phyloP scores from a whole-genome alignment of 495 filamentous ascomycete species.

The Tetracladium setigerum region DNA sequence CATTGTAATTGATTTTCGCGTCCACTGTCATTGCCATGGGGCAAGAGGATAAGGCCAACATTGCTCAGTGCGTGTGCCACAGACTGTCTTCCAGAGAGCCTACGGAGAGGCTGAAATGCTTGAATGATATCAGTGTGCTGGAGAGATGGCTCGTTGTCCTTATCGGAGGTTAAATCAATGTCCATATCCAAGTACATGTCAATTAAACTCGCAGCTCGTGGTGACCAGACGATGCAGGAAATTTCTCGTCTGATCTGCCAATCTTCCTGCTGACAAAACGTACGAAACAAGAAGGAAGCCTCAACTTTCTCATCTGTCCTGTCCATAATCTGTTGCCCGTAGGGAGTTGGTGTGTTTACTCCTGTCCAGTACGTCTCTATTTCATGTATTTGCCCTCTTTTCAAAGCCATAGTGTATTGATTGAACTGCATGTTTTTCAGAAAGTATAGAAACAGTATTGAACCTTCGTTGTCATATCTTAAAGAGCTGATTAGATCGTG shows the following conservation, averaged over 20 bases:
- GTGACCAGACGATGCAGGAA: constrained; percentile 3
- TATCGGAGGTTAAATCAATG: neutral
- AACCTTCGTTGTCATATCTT: neutral
- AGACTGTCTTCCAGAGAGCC: constrained; percentile 3
- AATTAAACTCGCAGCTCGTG: neutral
- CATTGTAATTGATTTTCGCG: neutral
- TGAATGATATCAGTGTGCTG: neutral
- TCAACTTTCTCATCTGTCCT: neutral
- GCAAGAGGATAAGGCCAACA: neutral
- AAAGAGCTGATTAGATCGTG: constrained; percentile 1
- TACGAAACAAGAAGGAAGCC: constrained; percentile 3
- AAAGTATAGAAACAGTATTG: neutral
- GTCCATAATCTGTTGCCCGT: neutral
- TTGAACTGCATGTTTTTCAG: neutral
- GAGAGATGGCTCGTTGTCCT: neutral
- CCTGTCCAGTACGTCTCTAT: constrained; percentile 5
- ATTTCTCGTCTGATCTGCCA: constrained; percentile 3
- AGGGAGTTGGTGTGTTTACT: neutral
- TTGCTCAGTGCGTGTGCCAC: constrained; percentile 1
- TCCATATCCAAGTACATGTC: neutral
- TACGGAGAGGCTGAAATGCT: constrained; percentile 3
- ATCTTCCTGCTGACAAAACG: constrained; percentile 5
- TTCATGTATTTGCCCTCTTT: neutral
- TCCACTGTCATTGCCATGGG: neutral
- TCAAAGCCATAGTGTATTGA: neutral